Conservation (phyloP, 805 yeast species). For the Barnettozyma populi region DNA sequence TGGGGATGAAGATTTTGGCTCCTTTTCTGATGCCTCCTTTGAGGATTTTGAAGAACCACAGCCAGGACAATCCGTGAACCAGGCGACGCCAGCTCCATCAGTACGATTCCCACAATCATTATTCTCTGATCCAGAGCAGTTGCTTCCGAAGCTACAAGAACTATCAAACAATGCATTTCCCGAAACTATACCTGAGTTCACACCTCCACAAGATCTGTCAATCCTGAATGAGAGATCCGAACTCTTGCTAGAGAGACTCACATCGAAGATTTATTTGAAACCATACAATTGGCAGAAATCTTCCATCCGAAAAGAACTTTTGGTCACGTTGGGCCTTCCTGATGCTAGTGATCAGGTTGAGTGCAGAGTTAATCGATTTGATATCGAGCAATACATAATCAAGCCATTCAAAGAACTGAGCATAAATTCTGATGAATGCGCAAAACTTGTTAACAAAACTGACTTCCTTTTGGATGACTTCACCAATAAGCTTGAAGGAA, state of each 20-base stretch:
- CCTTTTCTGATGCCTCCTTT: constrained; percentile 31
- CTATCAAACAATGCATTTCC: constrained; percentile 13
- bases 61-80: background rate
- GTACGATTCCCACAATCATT: constrained; percentile 14
- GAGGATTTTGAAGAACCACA: constrained; percentile 26
- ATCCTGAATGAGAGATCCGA: constrained; percentile 31
- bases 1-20: constrained; percentile 29
- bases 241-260: constrained; percentile 41
- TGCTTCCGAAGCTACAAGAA: constrained; percentile 8
- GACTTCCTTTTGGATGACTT: constrained; percentile 18
- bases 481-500: constrained; percentile 10
- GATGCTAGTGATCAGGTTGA: constrained; percentile 33
- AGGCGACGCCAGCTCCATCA: background rate
- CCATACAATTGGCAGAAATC: constrained; percentile 70
- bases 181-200: constrained; percentile 3
- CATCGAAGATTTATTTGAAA: constrained; percentile 41
- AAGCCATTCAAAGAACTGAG: constrained; percentile 26
- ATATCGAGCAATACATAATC: constrained; percentile 18
- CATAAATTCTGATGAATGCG: constrained; percentile 29
- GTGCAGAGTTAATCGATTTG: constrained; percentile 18
- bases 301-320: constrained; percentile 55
- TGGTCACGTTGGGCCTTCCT: constrained; percentile 66
- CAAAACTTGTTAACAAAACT: constrained; percentile 21
- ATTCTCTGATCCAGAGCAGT: constrained; percentile 7
- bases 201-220: constrained; percentile 9